A percentile compares a stretch with the other conserved stretches of the same genome.
These are phyloP conservation scores for Scenedesmus sp. DNA, from an alignment of 163 green algal species.

Conservation along the genomic window DNA sequence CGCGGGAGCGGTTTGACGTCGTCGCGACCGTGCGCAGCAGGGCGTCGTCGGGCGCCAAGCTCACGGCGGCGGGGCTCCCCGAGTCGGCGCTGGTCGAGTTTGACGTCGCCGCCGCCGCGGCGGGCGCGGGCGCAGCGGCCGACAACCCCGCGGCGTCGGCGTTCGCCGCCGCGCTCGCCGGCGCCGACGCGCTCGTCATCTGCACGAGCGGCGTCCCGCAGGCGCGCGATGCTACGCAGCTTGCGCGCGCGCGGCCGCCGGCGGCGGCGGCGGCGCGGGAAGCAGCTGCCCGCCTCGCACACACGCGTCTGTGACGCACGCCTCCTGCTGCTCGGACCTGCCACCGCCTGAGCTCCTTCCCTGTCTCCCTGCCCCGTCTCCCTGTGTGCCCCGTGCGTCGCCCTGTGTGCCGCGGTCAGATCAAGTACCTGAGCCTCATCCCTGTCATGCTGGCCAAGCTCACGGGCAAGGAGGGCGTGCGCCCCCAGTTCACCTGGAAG, in stretches of 20 bases:
- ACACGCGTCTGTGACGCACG: too few species aligned
- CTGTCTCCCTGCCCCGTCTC: too few species aligned
- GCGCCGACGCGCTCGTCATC: conserved; percentile 70
- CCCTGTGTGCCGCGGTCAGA: too few species aligned
- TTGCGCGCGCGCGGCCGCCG: too few species aligned
- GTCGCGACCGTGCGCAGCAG: conserved; percentile 46
- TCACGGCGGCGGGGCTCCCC: conserved; percentile 16
- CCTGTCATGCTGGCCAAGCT: conserved; percentile 63
- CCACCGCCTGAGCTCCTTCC: too few species aligned
- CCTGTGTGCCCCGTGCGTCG: too few species aligned
- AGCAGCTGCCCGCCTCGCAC: too few species aligned
- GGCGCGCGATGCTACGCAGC: too few species aligned
- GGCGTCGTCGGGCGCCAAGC: conserved; percentile 22
- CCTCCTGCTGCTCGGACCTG: too few species aligned
- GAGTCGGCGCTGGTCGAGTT: conserved; percentile 37
- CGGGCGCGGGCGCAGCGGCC: neutral
- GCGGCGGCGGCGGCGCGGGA: too few species aligned
- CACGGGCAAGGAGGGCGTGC: conserved; percentile 55
- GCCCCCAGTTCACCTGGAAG: conserved; percentile 83
- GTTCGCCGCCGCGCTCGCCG: conserved; percentile 57
- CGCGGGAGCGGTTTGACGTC: conserved; percentile 18
- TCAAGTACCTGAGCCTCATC: conserved; percentile 67
- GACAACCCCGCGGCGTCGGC: neutral
- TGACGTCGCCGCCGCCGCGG: conserved; percentile 36
- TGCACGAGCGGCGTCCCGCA: conserved; percentile 77